Percentiles rank a stretch among this genome's conserved stretches.
Evolutionary conservation across 176 grass and related monocot species (phyloP).

Genomic region (Oryza meridionalis): DNA sequence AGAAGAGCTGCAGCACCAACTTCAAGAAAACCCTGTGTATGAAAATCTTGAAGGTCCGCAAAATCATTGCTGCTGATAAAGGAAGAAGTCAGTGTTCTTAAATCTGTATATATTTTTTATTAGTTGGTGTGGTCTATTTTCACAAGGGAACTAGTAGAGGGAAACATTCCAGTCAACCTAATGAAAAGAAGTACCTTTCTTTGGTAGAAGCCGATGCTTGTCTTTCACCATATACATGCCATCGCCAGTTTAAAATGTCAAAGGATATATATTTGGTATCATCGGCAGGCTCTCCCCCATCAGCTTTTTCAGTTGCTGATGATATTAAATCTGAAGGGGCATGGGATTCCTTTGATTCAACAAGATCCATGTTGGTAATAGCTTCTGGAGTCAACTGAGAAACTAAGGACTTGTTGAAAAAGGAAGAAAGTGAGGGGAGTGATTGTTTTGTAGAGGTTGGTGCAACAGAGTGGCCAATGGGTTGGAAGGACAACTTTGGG

Average conservation of each 20-base stretch:
- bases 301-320: slow-evolving; percentile 60
- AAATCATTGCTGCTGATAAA: slow-evolving; percentile 58
- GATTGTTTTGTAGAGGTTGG: slow-evolving; percentile 63
- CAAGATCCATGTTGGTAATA: slow-evolving; percentile 58
- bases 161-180: neutral
- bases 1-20: slow-evolving; percentile 92
- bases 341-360: slow-evolving; percentile 68
- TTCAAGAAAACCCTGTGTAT: slow-evolving; percentile 68
- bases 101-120: neutral
- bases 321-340: slow-evolving; percentile 55
- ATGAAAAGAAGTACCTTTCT: slow-evolving; percentile 60
- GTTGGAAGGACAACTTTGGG: slow-evolving; percentile 90
- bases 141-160: neutral
- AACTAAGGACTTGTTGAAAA: slow-evolving; percentile 72
- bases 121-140: neutral
- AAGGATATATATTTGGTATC: slow-evolving; percentile 83
- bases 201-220: slow-evolving; percentile 52
- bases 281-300: slow-evolving; percentile 49
- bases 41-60: slow-evolving; percentile 63
- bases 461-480: slow-evolving; percentile 47
- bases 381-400: slow-evolving; percentile 75
- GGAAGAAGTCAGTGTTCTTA: slow-evolving; percentile 28
- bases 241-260: slow-evolving; percentile 90
- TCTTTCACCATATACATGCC: slow-evolving; percentile 63
- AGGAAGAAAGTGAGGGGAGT: slow-evolving; percentile 73